Base-by-base conservation (phyloP, 495 filamentous ascomycete species). In the Cercophora sp. region DNA sequence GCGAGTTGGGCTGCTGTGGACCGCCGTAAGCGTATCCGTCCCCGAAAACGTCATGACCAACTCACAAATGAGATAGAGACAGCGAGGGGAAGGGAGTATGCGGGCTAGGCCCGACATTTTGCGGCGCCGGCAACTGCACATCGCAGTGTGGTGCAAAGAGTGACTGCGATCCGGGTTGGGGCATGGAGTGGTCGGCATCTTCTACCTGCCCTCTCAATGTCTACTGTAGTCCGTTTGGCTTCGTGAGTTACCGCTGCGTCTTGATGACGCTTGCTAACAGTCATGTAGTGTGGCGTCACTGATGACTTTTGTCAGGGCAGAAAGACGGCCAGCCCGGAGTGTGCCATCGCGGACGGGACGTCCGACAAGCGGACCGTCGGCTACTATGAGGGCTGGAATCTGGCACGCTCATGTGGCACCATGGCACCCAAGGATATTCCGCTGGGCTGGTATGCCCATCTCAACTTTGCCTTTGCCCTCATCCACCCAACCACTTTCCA, bases 281-380 rank as follows among this genome's bases (percentile, higher is more conserved):
- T n/a, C n/a, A n/a, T n/a, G n/a, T n/a, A n/a, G n/a, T 66, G 61
- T 45, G 61, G 63, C n/a, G 57, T 42, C 0, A 66, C 63, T 6
- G 9, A 15, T 1, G 55, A 55, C 1, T 66, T 66, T 31, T 66
- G 63, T 37, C 45, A 34, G 26, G 29, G 18, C 22, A 37, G 10
- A 13, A 9, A 20, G 8, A 32, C 48, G 1, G 4, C 44, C 32
- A 25, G 11, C 8, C 52, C 48, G 13, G 11, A 29, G n/a, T 58
- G 50, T 37, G 20, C 42, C 29, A 18, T 13, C 20, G 1, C 6
- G 20, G 35, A 45, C 41, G 45, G 24, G 15, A 49, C n/a, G 11
- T 25, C 55, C 26, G 36, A 39, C 11, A 37, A 13, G 11, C 23
- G 26, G n/a, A 26, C 42, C 16, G 54, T 66, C 37, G 61, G 48